Evolutionary conservation across 139 green algal species (phyloP), one percentile per base, ranked within the genome.

Genomic region (Micromonas commoda): DNA sequence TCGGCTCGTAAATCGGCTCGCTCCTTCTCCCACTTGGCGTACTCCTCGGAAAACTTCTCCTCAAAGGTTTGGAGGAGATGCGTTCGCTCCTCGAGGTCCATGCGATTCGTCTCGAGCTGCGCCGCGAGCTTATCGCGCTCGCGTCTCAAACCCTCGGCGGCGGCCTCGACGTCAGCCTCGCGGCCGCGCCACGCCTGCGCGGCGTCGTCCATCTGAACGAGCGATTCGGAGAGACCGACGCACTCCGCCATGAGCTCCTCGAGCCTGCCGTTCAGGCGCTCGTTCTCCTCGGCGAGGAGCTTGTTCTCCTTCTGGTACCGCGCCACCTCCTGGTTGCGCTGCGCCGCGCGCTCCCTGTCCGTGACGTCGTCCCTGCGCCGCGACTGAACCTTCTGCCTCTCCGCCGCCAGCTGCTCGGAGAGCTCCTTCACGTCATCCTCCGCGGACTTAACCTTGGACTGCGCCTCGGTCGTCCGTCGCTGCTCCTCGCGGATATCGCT

Each of bases 281-380:
- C 63, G 29, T 70, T 70, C 63, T 70, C 29, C 13, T 70, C 29
- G 6, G 28, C 63, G 29, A 70, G 63, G 63, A 70, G 63, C 63
- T 70, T 70, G 63, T 70, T 70, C 28, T 70, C 63, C 28, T 35
- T 33, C 29, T 70, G 63, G 63, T 70, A 70, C 28, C 63, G 63
- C 28, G 28, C 29, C 13, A 70, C 29, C 6, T 70, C 63, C 9
- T 35, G 63, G 29, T 70, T 70, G 6, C 63, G 6, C 63, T 70
- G 63, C 9, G 9, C 13, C 9, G 20, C 13, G 29, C 29, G 28
- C 28, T 9, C 6, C 6, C 63, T 19, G 13, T 9, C 29, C 9
- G 16, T 9, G 28, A 9, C 20, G 63, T 70, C 63, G 63, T 70
- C 63, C 63, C 16, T 33, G 45, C 45, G 45, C 9, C 45, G 45